Evolutionary conservation across 2,329 filamentous ascomycete genomes (phyloP).

Genomic region (Trichoderma sp.): DNA sequence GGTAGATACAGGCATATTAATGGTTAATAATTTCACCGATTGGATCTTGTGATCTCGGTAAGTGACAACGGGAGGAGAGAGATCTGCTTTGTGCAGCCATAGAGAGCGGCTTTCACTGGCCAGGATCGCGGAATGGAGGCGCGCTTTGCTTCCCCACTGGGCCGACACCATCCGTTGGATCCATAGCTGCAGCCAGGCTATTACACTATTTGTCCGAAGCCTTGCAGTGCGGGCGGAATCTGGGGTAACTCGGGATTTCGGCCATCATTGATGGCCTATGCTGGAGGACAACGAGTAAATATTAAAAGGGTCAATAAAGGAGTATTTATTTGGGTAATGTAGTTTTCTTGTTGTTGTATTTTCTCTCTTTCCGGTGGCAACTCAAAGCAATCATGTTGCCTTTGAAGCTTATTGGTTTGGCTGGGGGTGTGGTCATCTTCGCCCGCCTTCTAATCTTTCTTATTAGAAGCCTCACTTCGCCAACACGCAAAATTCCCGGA

Average conservation of each 20-base stretch:
- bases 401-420: neutral
- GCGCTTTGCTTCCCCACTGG: neutral
- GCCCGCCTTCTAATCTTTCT: neutral
- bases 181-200: neutral
- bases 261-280: neutral
- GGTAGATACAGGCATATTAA: neutral
- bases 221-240: neutral
- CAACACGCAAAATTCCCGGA: conserved; percentile 33
- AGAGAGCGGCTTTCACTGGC: neutral
- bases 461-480: neutral
- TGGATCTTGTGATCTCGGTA: neutral
- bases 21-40: neutral
- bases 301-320: neutral
- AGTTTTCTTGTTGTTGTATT: neutral
- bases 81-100: neutral
- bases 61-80: neutral
- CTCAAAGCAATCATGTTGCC: neutral
- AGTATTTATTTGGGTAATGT: neutral
- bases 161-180: neutral
- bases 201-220: neutral
- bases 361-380: neutral
- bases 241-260: neutral
- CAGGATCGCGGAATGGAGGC: neutral
- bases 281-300: neutral
- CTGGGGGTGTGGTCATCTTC: neutral